These are phyloP conservation scores for Parasitella parasitica DNA, from an alignment of 371 early-diverging fungal species.

Conservation along the genomic window DNA sequence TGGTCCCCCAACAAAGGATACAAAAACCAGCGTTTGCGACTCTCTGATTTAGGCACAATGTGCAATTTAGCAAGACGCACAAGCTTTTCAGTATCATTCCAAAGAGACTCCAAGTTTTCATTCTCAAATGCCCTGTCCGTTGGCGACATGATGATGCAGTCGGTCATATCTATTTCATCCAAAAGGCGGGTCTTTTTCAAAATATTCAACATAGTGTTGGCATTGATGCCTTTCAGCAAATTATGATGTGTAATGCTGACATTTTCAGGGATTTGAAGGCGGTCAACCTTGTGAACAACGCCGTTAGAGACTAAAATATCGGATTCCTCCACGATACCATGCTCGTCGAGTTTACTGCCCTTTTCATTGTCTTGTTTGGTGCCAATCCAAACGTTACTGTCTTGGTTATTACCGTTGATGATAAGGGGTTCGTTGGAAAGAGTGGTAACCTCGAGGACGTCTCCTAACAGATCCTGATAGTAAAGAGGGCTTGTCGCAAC, in stretches of 20 bases:
- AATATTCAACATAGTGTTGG: constrained; percentile 39
- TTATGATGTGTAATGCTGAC: constrained; percentile 45
- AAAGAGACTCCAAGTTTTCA: constrained; percentile 38
- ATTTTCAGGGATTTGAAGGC: constrained; percentile 46
- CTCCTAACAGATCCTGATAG: constrained; percentile 20
- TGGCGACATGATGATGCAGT: constrained; percentile 49
- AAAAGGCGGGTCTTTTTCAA: constrained; percentile 43
- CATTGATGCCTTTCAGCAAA: constrained; percentile 45
- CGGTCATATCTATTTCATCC: constrained; percentile 27
- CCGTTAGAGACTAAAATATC: constrained; percentile 52
- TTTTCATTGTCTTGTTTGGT: not conserved
- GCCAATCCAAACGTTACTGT: constrained; percentile 11
- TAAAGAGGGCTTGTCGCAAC: constrained; percentile 38
- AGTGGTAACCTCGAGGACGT: constrained; percentile 11
- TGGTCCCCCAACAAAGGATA: constrained; percentile 16
- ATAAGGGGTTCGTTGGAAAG: constrained; percentile 20
- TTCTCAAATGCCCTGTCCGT: constrained; percentile 54
- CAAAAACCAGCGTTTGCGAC: constrained; percentile 6
- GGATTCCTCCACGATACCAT: constrained; percentile 20
- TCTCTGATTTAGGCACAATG: constrained; percentile 22
- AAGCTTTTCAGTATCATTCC: constrained; percentile 45
- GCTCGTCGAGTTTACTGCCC: constrained; percentile 11
- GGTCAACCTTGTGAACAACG: constrained; percentile 50
- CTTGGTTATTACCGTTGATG: constrained; percentile 7
- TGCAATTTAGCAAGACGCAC: constrained; percentile 47